A percentile compares a stretch with the other conserved stretches of the same genome.
These are phyloP conservation scores for Pulveroboletus frians DNA, from an alignment of 768 basidiomycete genomes.

Conservation along the genomic window DNA sequence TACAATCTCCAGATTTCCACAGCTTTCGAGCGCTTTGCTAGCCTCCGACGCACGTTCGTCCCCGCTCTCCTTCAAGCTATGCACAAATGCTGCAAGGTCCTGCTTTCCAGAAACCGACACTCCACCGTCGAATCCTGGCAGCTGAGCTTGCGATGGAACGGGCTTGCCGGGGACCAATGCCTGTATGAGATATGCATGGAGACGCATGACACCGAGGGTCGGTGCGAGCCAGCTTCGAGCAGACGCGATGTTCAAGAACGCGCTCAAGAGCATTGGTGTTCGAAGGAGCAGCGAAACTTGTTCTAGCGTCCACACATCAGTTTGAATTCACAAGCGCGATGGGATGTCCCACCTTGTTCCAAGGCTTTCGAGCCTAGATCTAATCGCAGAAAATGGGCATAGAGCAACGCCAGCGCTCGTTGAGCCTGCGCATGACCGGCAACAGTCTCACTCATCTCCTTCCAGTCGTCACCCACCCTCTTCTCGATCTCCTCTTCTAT, in stretches of 20 bases:
- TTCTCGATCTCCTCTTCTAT: conserved; percentile 49
- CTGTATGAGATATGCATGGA: conserved; percentile 82
- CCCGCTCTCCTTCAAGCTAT: conserved; percentile 12
- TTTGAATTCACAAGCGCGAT: not conserved
- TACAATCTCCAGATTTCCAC: conserved; percentile 75
- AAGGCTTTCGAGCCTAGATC: conserved; percentile 48
- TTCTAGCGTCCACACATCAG: conserved; percentile 40
- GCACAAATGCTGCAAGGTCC: conserved; percentile 17
- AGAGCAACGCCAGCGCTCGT: conserved; percentile 68
- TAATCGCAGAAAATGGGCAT: conserved; percentile 78
- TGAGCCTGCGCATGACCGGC: conserved; percentile 32
- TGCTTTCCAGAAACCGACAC: conserved; percentile 23
- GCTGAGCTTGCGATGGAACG: conserved; percentile 55
- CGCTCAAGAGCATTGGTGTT: conserved; percentile 67
- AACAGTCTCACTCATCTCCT: conserved; percentile 40
- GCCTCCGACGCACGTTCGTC: conserved; percentile 20
- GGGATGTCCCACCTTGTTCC: conserved; percentile 51
- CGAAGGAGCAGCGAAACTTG: conserved; percentile 68
- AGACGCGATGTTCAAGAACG: conserved; percentile 75
- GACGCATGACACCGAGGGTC: conserved; percentile 70
- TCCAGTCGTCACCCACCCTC: conserved; percentile 52
- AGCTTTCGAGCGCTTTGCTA: conserved; percentile 58
- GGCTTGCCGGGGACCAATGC: conserved; percentile 60
- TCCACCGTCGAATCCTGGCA: conserved; percentile 63
- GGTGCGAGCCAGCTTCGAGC: conserved; percentile 88